Evolutionary conservation across 2,329 filamentous ascomycete species (phyloP), one percentile per base, ranked within the genome.

Genomic region (Coniochaeta ligniaria): DNA sequence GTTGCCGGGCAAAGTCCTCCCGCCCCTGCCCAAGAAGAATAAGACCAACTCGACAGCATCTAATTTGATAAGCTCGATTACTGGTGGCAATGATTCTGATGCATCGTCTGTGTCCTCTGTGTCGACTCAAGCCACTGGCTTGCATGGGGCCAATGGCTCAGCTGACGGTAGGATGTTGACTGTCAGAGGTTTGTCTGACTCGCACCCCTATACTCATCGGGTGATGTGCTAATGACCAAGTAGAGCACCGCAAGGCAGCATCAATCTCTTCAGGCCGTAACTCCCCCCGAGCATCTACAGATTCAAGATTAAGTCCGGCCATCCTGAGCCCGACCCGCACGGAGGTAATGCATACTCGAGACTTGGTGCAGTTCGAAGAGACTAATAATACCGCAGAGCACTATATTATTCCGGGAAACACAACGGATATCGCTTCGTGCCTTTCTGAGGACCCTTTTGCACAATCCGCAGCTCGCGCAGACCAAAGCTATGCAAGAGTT

Each of bases 351-450:
- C 9, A 12, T 6, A 14, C 43, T 24, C 8, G 12, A 22, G 20
- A 47, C 20, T 22, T 7, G 3, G 5, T 47, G 8, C 43, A n/a
- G 43, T 7, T 5, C 9, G 11, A 5, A 12, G 43, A 24, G n/a
- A 55, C 68, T 67, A 11, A 43, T 28, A 4, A 20, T 17, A 17
- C 59, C 26, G 6, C 45, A 69, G 63, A 64, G 66, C 24, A 73
- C 90, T 3, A 76, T 85, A 0, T 78, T 98, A 17, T 93, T 90
- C 77, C 85, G 95, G 45, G 95, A 99, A 76, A 89, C 86, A 66
- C 95, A 98, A 74, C 85, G 95, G 66, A 90, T 98, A 20, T 98
- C 94, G 1, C 79, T 99, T 5, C 85, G 95, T 59, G 93, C 95
- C 0, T 98, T 95, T 72, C 76, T 99, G n/a, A 85, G 95, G 47